Conservation (phyloP, 2,329 filamentous ascomycete genomes). For the Diaporthe sp. region DNA sequence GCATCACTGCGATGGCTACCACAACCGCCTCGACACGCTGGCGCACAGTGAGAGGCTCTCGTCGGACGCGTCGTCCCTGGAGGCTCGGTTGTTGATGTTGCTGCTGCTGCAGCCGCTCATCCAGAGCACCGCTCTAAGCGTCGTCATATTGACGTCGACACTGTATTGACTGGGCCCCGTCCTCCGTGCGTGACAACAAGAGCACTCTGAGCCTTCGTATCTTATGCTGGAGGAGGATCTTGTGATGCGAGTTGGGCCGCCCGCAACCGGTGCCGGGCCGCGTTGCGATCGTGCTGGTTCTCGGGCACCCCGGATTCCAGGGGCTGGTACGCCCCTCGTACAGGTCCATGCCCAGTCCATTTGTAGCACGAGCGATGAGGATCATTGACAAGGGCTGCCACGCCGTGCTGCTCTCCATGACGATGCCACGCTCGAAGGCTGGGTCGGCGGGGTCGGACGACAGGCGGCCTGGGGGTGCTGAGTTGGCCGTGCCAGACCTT, state of each 20-base stretch:
- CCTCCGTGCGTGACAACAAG: not conserved
- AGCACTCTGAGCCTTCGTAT: not conserved
- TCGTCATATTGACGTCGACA: not conserved
- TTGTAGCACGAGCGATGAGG: not conserved
- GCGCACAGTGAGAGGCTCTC: not conserved
- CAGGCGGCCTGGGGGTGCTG: not conserved
- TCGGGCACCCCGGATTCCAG: conserved; percentile 12
- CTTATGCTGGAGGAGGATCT: not conserved
- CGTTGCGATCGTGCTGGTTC: conserved; percentile 19
- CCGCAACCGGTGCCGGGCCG: conserved; percentile 10
- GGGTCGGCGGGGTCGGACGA: not conserved
- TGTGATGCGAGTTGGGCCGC: not conserved
- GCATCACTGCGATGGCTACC: not conserved
- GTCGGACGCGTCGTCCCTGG: not conserved
- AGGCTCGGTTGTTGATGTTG: not conserved
- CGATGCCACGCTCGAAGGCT: not conserved
- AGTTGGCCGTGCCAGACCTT: not conserved
- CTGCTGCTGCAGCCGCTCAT: not conserved
- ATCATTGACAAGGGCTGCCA: not conserved
- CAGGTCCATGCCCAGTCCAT: not conserved
- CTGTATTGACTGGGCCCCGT: not conserved
- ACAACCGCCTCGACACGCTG: not conserved
- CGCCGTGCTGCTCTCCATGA: not conserved
- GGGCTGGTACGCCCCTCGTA: conserved; percentile 11
- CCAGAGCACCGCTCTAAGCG: not conserved